Conservation (phyloP, 2,329 filamentous ascomycete genomes). For the Albifimbria verrucaria region DNA sequence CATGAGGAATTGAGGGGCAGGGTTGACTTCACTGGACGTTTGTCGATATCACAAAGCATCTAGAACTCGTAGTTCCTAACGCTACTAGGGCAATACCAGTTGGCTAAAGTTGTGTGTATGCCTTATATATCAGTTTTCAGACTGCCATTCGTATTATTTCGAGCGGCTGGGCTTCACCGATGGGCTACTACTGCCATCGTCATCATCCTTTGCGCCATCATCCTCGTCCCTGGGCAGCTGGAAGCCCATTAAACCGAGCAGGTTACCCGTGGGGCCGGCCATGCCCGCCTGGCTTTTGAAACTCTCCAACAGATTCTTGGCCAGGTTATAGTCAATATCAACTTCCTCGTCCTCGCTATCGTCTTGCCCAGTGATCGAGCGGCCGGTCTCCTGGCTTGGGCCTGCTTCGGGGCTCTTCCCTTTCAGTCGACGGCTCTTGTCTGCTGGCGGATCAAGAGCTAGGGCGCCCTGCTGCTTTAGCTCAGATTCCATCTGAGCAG, state of each 20-base stretch:
- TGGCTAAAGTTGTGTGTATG: too few relatives aligned
- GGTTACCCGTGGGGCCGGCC: conserved; percentile 81
- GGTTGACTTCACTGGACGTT: too few relatives aligned
- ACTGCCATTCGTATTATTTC: too few relatives aligned
- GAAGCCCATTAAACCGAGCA: conserved; percentile 83
- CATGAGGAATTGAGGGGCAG: too few relatives aligned
- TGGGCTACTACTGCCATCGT: too few relatives aligned
- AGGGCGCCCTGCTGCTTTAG: conserved; percentile 67
- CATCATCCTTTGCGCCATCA: conserved; percentile 33
- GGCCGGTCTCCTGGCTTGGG: conserved; percentile 13
- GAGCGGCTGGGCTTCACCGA: too few relatives aligned
- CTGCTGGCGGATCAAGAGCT: conserved; percentile 41
- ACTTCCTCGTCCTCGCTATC: conserved; percentile 58
- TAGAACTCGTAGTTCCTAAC: too few relatives aligned
- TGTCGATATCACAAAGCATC: too few relatives aligned
- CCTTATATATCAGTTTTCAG: too few relatives aligned
- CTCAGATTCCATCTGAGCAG: conserved; percentile 70
- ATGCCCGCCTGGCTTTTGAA: conserved; percentile 87
- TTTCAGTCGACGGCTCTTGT: conserved; percentile 26
- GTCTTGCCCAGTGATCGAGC: conserved; percentile 45
- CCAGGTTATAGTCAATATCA: conserved; percentile 80
- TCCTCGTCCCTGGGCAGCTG: conserved; percentile 76
- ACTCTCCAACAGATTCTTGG: conserved; percentile 85
- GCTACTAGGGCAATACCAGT: too few relatives aligned
- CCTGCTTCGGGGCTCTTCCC: conserved; percentile 13